Conservation (phyloP, 1,284 basidiomycete genomes). For the Golubevia sp. region DNA sequence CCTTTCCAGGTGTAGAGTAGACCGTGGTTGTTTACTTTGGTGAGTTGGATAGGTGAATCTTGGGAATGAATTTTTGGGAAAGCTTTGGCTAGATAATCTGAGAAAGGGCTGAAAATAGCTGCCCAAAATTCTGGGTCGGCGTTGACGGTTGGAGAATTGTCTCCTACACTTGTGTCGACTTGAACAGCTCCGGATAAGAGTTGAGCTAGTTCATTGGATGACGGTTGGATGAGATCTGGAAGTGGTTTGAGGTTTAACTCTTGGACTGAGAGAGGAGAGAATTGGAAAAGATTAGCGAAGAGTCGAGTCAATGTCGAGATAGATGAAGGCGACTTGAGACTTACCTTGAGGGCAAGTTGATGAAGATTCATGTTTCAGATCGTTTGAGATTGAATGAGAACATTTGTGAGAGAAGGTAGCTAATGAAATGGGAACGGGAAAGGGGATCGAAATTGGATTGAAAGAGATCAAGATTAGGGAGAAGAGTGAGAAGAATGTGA, state of each 20-base stretch:
- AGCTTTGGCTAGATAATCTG: constrained; percentile 24
- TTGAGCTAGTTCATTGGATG: constrained; percentile 1
- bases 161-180: constrained; percentile 42
- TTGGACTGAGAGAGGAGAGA: neutral
- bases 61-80: constrained; percentile 37
- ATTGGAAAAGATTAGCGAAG: no score
- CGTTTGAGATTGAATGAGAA: no score
- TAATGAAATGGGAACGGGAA: no score
- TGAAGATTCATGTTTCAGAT: no score
- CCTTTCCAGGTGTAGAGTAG: constrained; percentile 65
- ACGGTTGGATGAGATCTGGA: neutral
- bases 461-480: no score
- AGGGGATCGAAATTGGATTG: no score
- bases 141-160: constrained; percentile 32
- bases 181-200: constrained; percentile 22
- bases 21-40: constrained; percentile 63
- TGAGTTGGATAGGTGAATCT: constrained; percentile 50
- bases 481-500: no score
- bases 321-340: no score
- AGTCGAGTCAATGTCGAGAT: no score
- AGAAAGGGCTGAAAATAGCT: constrained; percentile 30
- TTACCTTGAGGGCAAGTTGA: no score
- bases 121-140: constrained; percentile 26
- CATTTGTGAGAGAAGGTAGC: no score
- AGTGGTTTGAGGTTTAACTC: no score